A percentile compares a stretch with the other conserved stretches of the same genome.
Conservation (phyloP, 176 grass and related monocot species). For the Dactylis glomerata region DNA sequence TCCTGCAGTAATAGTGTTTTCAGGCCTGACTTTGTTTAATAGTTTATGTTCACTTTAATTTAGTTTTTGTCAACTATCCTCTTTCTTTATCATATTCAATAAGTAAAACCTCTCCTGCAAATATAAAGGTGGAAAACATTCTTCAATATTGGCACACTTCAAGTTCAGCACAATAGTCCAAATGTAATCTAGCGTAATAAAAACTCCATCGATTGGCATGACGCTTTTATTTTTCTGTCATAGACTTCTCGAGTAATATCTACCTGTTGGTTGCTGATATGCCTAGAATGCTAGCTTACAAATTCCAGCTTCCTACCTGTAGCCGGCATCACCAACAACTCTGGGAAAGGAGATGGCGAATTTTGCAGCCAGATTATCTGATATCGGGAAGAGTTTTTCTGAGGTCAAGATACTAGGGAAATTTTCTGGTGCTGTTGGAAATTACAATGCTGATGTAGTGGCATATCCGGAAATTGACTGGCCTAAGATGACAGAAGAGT, state of each 20-base stretch:
- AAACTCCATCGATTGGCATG: not conserved
- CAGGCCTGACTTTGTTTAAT: not conserved
- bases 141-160: not conserved
- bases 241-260: not conserved
- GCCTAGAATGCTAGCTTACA: not conserved
- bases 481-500: conserved; percentile 75
- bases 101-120: not conserved
- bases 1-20: not conserved
- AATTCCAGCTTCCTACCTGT: conserved; percentile 28
- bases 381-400: conserved; percentile 51
- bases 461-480: conserved; percentile 87
- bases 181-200: not conserved
- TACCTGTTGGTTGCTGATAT: conserved; percentile 11
- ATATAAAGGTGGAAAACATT: not conserved
- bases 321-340: conserved; percentile 96
- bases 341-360: conserved; percentile 99
- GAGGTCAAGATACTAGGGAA: conserved; percentile 74
- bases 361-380: conserved; percentile 70
- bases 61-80: not conserved
- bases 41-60: not conserved
- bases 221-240: not conserved
- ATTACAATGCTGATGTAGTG: conserved; percentile 88
- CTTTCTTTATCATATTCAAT: not conserved
- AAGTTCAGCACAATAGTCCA: not conserved
- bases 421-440: conserved; percentile 94